Percentiles rank a stretch among this genome's conserved stretches.
phyloP scores from a whole-genome alignment of 768 basidiomycete genomes.

The Podaxis sp. region DNA sequence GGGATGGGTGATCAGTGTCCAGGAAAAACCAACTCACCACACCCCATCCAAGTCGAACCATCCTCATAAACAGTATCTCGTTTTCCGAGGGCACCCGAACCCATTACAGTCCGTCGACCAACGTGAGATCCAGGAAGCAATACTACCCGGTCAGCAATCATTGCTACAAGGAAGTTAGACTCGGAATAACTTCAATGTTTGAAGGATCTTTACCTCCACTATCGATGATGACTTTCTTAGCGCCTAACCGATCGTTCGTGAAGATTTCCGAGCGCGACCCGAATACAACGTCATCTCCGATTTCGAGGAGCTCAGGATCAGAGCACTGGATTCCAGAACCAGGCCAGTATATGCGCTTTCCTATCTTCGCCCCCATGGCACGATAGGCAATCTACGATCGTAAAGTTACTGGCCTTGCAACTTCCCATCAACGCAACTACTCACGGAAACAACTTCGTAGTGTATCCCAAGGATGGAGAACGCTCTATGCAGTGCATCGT shows the following conservation, averaged over 20 bases:
- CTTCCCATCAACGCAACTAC: constrained; percentile 9
- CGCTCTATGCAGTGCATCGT: constrained; percentile 32
- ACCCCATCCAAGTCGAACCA: constrained; percentile 48
- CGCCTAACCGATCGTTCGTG: constrained; percentile 42
- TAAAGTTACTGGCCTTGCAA: constrained; percentile 4
- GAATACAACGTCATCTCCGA: constrained; percentile 50
- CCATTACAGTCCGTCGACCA: constrained; percentile 43
- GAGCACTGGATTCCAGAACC: constrained; percentile 44
- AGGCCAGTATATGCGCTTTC: constrained; percentile 48
- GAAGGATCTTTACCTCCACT: constrained; percentile 30
- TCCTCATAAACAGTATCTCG: constrained; percentile 39
- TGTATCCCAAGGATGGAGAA: constrained; percentile 47
- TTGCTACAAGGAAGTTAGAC: constrained; percentile 29
- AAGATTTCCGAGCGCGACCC: constrained; percentile 45
- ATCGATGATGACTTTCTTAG: constrained; percentile 39
- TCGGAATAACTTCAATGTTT: background rate
- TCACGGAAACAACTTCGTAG: constrained; percentile 45
- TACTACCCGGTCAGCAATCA: constrained; percentile 51
- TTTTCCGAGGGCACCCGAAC: constrained; percentile 46
- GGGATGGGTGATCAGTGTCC: background rate
- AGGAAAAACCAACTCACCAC: constrained; percentile 28
- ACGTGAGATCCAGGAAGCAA: constrained; percentile 43
- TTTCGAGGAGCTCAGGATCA: constrained; percentile 48
- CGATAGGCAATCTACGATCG: constrained; percentile 35
- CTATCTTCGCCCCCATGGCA: constrained; percentile 53